Conservation (phyloP, 352 stramenopile genomes). For the Pythium folliculosum region DNA sequence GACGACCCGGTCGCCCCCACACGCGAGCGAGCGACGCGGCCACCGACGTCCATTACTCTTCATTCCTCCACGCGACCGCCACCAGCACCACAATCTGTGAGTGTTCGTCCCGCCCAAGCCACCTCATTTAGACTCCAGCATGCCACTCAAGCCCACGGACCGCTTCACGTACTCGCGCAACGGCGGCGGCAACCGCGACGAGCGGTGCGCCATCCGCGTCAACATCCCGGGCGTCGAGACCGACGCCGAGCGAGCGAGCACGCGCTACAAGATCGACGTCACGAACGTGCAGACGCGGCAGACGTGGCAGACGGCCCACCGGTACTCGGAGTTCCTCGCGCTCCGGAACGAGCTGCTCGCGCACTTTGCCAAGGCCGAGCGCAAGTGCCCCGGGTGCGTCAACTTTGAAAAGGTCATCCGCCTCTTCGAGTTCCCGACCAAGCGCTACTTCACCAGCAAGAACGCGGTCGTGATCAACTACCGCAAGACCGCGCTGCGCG, state of each 20-base stretch:
- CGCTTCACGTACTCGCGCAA: slow-evolving; percentile 86
- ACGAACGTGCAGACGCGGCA: slow-evolving; percentile 68
- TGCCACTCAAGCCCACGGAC: slow-evolving; percentile 42
- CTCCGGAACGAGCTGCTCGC: slow-evolving; percentile 71
- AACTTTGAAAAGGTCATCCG: slow-evolving; percentile 84
- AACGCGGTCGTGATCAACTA: slow-evolving; percentile 78
- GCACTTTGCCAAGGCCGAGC: slow-evolving; percentile 54
- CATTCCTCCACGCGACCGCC: neutral
- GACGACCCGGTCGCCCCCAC: slow-evolving; percentile 2
- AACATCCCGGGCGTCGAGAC: slow-evolving; percentile 51
- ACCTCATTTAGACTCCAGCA: no score
- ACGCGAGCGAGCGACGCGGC: neutral
- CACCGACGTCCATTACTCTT: neutral
- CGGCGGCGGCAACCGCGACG: slow-evolving; percentile 60
- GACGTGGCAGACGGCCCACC: slow-evolving; percentile 67
- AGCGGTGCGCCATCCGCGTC: slow-evolving; percentile 74
- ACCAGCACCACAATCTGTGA: neutral
- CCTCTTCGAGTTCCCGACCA: slow-evolving; percentile 83
- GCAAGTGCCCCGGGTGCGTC: slow-evolving; percentile 79
- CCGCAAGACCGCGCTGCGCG: slow-evolving; percentile 71
- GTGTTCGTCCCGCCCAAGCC: no score
- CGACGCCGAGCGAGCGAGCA: slow-evolving; percentile 45
- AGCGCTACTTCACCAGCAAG: slow-evolving; percentile 83
- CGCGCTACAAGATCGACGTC: slow-evolving; percentile 71
- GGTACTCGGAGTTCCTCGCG: slow-evolving; percentile 83